Conservation (phyloP, 2,329 filamentous ascomycete species). For the Neoascochyta sp. region DNA sequence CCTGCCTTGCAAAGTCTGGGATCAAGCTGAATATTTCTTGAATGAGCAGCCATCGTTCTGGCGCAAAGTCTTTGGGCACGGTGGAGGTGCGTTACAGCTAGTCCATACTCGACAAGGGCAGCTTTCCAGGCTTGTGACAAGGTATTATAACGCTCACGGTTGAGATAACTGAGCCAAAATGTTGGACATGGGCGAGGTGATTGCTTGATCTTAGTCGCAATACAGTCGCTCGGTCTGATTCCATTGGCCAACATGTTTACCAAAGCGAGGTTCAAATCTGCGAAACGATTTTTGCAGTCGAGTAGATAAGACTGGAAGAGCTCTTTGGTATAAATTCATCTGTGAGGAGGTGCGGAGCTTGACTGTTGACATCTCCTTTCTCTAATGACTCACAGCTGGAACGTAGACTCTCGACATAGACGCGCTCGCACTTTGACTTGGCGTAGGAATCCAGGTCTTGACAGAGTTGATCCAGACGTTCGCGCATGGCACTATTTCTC, state of each 20-base stretch:
- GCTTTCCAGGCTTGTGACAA: conserved; percentile 22
- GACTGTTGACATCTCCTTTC: background rate
- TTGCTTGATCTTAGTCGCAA: conserved; percentile 5
- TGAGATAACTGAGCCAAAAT: conserved; percentile 25
- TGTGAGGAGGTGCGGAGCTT: background rate
- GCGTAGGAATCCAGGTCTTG: conserved; percentile 7
- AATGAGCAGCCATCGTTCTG: conserved; percentile 55
- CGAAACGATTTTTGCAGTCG: conserved; percentile 13
- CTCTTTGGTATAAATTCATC: background rate
- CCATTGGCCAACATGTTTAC: conserved; percentile 1
- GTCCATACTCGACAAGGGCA: conserved; percentile 20
- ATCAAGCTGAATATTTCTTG: conserved; percentile 53
- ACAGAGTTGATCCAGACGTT: conserved; percentile 13
- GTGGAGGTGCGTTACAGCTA: conserved; percentile 28
- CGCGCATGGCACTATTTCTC: no score
- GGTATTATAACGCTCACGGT: conserved; percentile 11
- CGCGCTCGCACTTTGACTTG: conserved; percentile 14
- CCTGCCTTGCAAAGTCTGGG: conserved; percentile 19
- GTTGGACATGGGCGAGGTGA: conserved; percentile 19
- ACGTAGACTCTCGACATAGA: conserved; percentile 17
- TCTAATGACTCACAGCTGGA: conserved; percentile 17
- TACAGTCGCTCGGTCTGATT: background rate
- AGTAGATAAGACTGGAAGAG: conserved; percentile 8
- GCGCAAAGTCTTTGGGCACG: conserved; percentile 41
- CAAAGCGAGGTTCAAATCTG: conserved; percentile 5